Conservation (phyloP, 192 early-diverging fungal genomes). For the Backusella parvicylindrica region DNA sequence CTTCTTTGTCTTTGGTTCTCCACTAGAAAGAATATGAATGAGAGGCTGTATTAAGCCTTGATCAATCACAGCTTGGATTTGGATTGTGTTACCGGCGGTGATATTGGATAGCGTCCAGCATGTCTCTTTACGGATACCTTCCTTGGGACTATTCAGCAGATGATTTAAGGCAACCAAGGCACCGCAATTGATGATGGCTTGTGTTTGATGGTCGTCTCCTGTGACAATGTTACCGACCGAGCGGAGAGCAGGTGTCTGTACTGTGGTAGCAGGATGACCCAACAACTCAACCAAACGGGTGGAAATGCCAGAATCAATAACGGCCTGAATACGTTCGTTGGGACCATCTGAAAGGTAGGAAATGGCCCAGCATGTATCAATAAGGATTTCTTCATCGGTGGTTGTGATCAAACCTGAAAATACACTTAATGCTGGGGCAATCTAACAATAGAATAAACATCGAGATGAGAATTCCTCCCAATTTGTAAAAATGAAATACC, state of each 20-base stretch:
- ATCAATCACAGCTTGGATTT: constrained; percentile 47
- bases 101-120: constrained; percentile 57
- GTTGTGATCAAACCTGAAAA: constrained; percentile 63
- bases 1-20: constrained; percentile 42
- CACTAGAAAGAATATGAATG: constrained; percentile 33
- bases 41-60: constrained; percentile 36
- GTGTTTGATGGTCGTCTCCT: constrained; percentile 74
- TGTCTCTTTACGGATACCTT: constrained; percentile 44
- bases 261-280: constrained; percentile 48
- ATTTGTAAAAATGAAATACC: no score
- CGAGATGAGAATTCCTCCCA: not conserved
- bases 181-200: constrained; percentile 65
- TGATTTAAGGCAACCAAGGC: constrained; percentile 49
- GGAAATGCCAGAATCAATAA: constrained; percentile 72
- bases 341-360: constrained; percentile 74
- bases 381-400: constrained; percentile 70
- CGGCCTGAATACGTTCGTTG: constrained; percentile 72
- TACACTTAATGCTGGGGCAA: constrained; percentile 22
- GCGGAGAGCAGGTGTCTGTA: constrained; percentile 73
- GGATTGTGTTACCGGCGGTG: constrained; percentile 40
- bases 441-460: not conserved
- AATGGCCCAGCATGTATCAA: constrained; percentile 80
- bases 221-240: constrained; percentile 81
- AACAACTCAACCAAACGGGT: constrained; percentile 68
- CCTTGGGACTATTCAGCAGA: constrained; percentile 44